Evolutionary conservation across 2,329 filamentous ascomycete species (phyloP).

Genomic region (Balansia obtecta): DNA sequence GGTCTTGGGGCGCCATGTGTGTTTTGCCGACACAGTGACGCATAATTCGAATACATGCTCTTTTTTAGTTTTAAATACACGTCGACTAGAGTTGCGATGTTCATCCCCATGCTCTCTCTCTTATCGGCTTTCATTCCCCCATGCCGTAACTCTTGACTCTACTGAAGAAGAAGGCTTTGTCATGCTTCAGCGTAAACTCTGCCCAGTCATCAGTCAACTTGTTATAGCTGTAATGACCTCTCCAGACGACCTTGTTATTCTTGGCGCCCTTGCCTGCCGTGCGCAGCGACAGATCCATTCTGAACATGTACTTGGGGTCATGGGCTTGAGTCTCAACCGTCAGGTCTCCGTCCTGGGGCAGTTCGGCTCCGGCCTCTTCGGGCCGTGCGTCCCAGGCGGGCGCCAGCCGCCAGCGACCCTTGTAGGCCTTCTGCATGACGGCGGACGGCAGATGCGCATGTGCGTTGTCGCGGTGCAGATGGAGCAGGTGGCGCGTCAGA

Average conservation of each 20-base stretch:
- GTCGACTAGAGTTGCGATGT: no score
- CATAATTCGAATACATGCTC: neutral
- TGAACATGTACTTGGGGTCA: conserved; percentile 66
- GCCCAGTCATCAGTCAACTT: conserved; percentile 81
- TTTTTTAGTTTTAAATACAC: neutral
- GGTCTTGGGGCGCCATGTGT: neutral
- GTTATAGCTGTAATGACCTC: conserved; percentile 86
- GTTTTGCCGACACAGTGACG: neutral
- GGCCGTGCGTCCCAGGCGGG: conserved; percentile 10
- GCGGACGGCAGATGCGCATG: conserved; percentile 23
- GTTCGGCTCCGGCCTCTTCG: neutral
- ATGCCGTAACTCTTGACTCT: conserved; percentile 50
- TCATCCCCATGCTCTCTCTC: no score
- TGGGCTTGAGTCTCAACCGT: conserved; percentile 80
- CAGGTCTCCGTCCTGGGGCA: conserved; percentile 50
- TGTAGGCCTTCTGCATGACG: conserved; percentile 57
- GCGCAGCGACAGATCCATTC: conserved; percentile 64
- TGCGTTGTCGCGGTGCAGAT: conserved; percentile 24
- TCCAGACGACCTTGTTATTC: conserved; percentile 84
- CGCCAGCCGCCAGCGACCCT: conserved; percentile 40
- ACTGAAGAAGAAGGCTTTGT: conserved; percentile 56
- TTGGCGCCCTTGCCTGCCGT: conserved; percentile 49
- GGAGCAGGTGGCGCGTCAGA: conserved; percentile 59
- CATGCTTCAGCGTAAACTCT: conserved; percentile 56
- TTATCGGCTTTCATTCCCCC: conserved; percentile 20